Conservation (phyloP, 305 asterid genomes). For the Solanum hybrid region DNA sequence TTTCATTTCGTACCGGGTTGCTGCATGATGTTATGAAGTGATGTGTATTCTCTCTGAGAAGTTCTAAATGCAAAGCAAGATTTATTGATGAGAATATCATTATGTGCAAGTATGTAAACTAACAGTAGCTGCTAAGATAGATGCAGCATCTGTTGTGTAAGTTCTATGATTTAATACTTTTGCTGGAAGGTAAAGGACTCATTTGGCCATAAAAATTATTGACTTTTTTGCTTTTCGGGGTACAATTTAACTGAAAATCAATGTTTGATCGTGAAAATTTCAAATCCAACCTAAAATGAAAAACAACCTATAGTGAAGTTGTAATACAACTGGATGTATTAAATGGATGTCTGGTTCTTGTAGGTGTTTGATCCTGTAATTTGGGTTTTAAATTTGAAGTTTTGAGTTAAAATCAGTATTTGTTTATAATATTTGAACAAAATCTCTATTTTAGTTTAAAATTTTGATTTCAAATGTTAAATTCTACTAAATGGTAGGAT, state of each 20-base stretch:
- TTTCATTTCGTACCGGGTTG: too few species aligned
- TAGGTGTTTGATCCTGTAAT: background rate
- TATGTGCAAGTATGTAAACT: background rate
- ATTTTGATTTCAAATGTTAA: too few species aligned
- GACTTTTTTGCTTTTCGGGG: background rate
- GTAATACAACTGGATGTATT: background rate
- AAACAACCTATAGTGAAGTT: background rate
- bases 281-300: background rate
- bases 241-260: background rate
- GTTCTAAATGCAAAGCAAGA: background rate
- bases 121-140: background rate
- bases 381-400: background rate
- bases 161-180: background rate
- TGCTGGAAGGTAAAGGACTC: background rate
- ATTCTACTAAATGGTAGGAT: background rate
- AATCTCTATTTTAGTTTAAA: background rate
- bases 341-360: background rate
- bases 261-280: background rate
- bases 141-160: background rate
- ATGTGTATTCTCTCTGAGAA: background rate
- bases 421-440: too few species aligned
- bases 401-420: background rate
- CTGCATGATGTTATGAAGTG: background rate
- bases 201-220: background rate
- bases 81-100: background rate